Evolutionary conservation across 768 basidiomycete species (phyloP), one percentile per base, ranked within the genome.

Genomic region (Russula virescens): DNA sequence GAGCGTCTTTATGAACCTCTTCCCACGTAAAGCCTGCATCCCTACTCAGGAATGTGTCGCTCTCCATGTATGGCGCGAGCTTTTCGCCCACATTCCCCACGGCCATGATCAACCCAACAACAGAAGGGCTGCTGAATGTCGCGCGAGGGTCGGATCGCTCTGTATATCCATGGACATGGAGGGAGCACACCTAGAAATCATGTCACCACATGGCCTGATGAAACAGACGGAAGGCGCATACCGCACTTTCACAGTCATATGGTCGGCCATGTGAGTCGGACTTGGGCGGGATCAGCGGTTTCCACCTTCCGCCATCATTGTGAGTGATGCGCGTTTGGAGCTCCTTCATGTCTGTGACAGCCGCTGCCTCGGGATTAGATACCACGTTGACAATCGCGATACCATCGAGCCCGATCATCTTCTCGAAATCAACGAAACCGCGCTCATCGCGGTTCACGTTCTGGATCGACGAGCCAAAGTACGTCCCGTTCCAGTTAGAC

Each of bases 21-120:
- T 97, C 86, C 97, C 97, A 99, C 0, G 91, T 94, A 75, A 97
- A 97, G 10, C 97, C 97, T 2, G 86, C 97, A 68, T 99, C 93
- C 5, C 97, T 91, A 60, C 91, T 93, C 46, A 98, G 81, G 87
- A 97, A 98, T 2, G 94, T 97, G 72, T 98, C 96, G 63, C 87
- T 86, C 34, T 98, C 89, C 4, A 78, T 81, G 75, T 99, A 99
- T 0, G 85, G 77, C 0, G 83, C 85, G 2, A 99, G 83, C 1
- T 76, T 71, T 65, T 93, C 88, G 45, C 97, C 97, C 16, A 99
- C 95, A 68, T 93, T 98, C 9, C 97, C 97, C 49, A 98, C 94
- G 1, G 89, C 97, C 83, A 99, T 91, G 74, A 99, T 81, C 14
- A 99, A 79, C 14, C 97, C 97, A 11, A 93, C 88, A 18, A 94